These are phyloP conservation scores for Lichenothelia convexa DNA, from an alignment of 495 filamentous ascomycete genomes.

Conservation along the genomic window DNA sequence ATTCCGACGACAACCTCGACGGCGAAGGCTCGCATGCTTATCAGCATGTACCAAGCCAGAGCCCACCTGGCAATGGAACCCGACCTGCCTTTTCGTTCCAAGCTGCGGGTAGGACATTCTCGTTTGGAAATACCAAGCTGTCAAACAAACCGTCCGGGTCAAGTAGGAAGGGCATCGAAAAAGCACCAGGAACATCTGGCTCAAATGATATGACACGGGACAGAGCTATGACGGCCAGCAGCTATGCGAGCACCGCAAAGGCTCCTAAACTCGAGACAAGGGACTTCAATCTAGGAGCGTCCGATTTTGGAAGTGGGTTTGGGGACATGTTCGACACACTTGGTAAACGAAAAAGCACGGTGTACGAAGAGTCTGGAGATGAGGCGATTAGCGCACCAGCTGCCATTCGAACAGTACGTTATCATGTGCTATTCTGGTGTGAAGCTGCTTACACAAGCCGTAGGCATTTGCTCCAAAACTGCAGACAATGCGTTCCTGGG, in stretches of 20 bases:
- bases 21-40: conserved; percentile 4
- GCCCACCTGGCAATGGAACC: conserved; percentile 6
- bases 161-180: background rate
- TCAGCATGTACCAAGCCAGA: background rate
- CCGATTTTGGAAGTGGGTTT: conserved; percentile 15
- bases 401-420: background rate
- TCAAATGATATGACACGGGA: conserved; percentile 5
- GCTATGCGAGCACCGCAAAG: conserved; percentile 24
- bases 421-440: no score
- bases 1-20: conserved; percentile 12
- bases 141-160: background rate
- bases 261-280: conserved; percentile 17
- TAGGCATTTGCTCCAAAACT: no score
- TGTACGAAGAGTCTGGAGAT: background rate
- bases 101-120: conserved; percentile 10
- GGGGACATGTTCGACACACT: conserved; percentile 18
- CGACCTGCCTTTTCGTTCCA: conserved; percentile 8
- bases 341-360: conserved; percentile 7
- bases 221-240: conserved; percentile 18
- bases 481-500: no score
- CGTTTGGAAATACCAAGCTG: conserved; percentile 8
- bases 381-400: conserved; percentile 9
- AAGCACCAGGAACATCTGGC: background rate
- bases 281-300: conserved; percentile 8
- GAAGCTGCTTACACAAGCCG: no score